Evolutionary conservation across 2,329 filamentous ascomycete species (phyloP).

Genomic region (Pseudogymnoascus sp.): DNA sequence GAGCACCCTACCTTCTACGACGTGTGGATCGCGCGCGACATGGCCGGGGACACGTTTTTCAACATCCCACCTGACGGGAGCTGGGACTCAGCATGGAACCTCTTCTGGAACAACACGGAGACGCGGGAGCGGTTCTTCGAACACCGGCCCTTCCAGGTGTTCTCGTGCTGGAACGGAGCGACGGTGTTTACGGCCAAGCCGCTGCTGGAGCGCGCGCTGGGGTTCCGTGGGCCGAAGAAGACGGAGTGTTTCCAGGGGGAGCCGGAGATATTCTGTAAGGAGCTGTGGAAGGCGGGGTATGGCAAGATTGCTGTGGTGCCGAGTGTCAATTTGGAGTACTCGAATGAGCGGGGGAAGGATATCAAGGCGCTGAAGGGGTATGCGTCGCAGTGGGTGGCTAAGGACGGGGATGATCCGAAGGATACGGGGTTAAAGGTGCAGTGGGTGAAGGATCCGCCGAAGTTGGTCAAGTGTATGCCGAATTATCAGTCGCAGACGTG

Average conservation of each 20-base stretch:
- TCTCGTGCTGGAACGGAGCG: constrained; percentile 54
- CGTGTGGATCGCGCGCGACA: constrained; percentile 45
- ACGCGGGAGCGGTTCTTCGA: constrained; percentile 28
- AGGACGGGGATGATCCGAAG: constrained; percentile 16
- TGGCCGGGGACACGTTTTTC: constrained; percentile 49
- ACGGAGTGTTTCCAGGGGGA: constrained; percentile 47
- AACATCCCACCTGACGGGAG: constrained; percentile 40
- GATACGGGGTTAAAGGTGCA: not conserved
- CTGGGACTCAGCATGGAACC: constrained; percentile 41
- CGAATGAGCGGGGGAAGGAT: constrained; percentile 34
- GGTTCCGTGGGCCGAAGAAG: constrained; percentile 35
- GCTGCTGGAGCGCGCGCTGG: constrained; percentile 35
- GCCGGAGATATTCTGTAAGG: constrained; percentile 48
- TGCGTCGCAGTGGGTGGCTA: constrained; percentile 30
- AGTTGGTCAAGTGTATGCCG: constrained; percentile 9
- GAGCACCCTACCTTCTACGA: constrained; percentile 46
- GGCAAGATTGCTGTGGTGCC: constrained; percentile 49
- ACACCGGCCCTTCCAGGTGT: constrained; percentile 48
- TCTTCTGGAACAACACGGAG: constrained; percentile 44
- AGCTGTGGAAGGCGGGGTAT: constrained; percentile 43
- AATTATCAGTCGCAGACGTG: constrained; percentile 8
- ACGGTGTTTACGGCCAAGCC: constrained; percentile 40
- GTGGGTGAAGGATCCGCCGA: constrained; percentile 9
- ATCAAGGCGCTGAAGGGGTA: constrained; percentile 46
- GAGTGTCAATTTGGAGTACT: constrained; percentile 47